Conservation (phyloP, 129 eudicot genomes). For the Lonicera japonica region DNA sequence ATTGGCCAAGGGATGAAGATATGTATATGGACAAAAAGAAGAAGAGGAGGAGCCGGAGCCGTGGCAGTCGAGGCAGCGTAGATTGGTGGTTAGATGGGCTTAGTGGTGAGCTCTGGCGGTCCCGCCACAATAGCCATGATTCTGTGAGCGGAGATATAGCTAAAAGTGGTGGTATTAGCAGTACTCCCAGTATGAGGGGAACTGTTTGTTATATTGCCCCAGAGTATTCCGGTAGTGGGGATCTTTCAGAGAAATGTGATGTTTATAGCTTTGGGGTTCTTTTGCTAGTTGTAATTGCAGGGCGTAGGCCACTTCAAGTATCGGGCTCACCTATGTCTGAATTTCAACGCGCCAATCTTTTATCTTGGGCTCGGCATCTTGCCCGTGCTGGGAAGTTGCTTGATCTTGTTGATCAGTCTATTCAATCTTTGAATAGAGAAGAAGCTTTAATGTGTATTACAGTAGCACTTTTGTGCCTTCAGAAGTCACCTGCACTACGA, state of each 20-base stretch:
- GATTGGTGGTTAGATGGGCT: slow-evolving; percentile 97
- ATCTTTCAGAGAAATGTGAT: slow-evolving; percentile 85
- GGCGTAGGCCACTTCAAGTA: slow-evolving; percentile 84
- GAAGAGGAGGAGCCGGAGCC: slow-evolving; percentile 65
- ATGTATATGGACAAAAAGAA: slow-evolving; percentile 40
- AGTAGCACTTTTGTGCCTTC: slow-evolving; percentile 84
- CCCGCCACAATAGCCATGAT: slow-evolving; percentile 55
- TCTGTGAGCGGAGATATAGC: slow-evolving; percentile 78
- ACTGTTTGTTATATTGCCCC: slow-evolving; percentile 91
- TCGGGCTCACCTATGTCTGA: slow-evolving; percentile 90
- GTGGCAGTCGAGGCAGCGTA: slow-evolving; percentile 63
- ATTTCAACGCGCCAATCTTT: slow-evolving; percentile 79
- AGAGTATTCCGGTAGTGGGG: slow-evolving; percentile 66
- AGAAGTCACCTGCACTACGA: slow-evolving; percentile 70
- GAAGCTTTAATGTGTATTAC: slow-evolving; percentile 59
- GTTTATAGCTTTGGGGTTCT: slow-evolving; percentile 83
- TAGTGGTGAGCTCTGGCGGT: slow-evolving; percentile 86
- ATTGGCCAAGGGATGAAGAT: slow-evolving; percentile 76
- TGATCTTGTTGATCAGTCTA: slow-evolving; percentile 68
- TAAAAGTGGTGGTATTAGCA: slow-evolving; percentile 72
- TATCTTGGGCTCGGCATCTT: slow-evolving; percentile 88
- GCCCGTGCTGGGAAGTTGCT: slow-evolving; percentile 96
- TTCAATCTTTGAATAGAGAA: slow-evolving; percentile 39
- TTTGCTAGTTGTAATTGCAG: slow-evolving; percentile 77
- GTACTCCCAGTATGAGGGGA: slow-evolving; percentile 97